These are phyloP conservation scores for Penicillium riverlandense DNA, from an alignment of 495 filamentous ascomycete genomes.

Conservation along the genomic window DNA sequence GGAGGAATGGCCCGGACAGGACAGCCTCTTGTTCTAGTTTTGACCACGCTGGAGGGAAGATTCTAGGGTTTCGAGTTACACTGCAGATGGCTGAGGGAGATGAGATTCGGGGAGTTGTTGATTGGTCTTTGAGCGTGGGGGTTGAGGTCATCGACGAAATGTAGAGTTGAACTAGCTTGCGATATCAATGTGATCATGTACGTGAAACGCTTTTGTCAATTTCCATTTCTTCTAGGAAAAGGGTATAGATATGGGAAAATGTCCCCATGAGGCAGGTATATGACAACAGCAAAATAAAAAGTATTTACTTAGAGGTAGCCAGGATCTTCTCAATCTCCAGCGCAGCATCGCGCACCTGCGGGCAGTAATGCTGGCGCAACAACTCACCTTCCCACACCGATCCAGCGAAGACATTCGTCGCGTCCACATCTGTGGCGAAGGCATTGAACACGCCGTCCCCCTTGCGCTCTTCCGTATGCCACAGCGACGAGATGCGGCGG, in stretches of 20 bases:
- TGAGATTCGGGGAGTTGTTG: no score
- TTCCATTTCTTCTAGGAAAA: no score
- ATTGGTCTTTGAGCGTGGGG: no score
- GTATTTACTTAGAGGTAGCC: constrained; percentile 20
- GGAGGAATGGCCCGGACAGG: no score
- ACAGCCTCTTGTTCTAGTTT: no score
- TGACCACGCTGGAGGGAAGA: no score
- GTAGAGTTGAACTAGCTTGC: no score
- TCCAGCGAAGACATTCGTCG: constrained; percentile 79
- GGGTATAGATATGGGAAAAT: neutral
- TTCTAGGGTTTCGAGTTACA: no score
- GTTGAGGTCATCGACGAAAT: no score
- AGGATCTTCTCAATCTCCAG: constrained; percentile 62
- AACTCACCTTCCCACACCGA: constrained; percentile 94
- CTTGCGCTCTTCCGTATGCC: constrained; percentile 84
- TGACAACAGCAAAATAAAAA: neutral
- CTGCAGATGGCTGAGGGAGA: no score
- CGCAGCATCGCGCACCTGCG: constrained; percentile 72
- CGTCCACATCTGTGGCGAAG: constrained; percentile 54
- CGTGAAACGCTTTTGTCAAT: no score
- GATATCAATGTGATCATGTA: neutral
- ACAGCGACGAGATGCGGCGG: constrained; percentile 61
- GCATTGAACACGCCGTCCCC: constrained; percentile 67
- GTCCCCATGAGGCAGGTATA: neutral
- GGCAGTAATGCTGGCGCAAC: constrained; percentile 75